Evolutionary conservation across 768 basidiomycete species (phyloP).

Genomic region (Suillus clintonianus): DNA sequence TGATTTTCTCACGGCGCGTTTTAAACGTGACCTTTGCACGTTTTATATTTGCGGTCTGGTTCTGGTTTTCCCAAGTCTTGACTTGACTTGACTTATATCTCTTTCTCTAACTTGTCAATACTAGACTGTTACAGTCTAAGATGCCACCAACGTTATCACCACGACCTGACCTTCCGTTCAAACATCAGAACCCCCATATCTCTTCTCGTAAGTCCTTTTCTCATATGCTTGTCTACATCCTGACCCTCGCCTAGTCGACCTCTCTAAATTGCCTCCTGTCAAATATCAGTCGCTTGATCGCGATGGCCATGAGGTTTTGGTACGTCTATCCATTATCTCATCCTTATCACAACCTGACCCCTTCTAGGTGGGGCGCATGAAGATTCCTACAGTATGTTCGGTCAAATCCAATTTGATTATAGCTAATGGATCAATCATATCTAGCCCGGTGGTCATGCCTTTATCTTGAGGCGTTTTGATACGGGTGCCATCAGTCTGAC

Average conservation of each 20-base stretch:
- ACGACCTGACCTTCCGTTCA: constrained; percentile 54
- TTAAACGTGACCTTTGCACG: constrained; percentile 29
- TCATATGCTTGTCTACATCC: neutral
- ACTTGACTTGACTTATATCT: constrained; percentile 5
- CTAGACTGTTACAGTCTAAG: neutral
- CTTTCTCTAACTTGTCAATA: neutral
- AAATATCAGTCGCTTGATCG: constrained; percentile 92
- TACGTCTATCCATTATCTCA: constrained; percentile 32
- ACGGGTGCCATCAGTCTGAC: constrained; percentile 90
- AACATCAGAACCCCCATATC: constrained; percentile 53
- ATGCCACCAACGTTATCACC: constrained; percentile 30
- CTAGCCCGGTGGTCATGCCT: constrained; percentile 81
- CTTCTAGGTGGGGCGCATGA: constrained; percentile 78
- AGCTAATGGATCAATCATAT: constrained; percentile 14
- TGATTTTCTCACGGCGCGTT: constrained; percentile 35
- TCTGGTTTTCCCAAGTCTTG: constrained; percentile 7
- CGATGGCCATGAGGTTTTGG: constrained; percentile 85
- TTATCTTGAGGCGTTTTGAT: constrained; percentile 92
- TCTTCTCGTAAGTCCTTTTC: constrained; percentile 39
- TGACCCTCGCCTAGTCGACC: constrained; percentile 32
- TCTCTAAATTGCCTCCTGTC: constrained; percentile 61
- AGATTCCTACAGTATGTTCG: constrained; percentile 79
- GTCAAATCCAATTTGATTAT: neutral
- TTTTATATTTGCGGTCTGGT: constrained; percentile 10
- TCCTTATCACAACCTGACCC: constrained; percentile 15